Evolutionary conservation across 352 stramenopile genomes (phyloP), one percentile per base, ranked within the genome.

Genomic region (Pythium rhizo-oryzae): DNA sequence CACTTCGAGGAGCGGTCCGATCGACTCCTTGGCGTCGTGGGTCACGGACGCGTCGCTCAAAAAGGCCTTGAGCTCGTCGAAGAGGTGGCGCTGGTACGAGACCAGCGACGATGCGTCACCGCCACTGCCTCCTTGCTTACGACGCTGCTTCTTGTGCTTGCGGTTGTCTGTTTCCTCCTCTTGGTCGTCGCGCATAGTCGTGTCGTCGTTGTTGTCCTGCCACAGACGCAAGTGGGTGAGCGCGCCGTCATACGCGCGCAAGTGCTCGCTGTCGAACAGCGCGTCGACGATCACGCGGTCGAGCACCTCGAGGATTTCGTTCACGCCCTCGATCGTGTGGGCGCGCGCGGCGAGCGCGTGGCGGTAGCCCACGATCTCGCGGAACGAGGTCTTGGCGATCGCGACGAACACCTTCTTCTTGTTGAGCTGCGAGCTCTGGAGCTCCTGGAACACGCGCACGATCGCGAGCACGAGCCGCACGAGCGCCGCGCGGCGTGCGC

Each of bases 321-420:
- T 18, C 2, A 70, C 46, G 8, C 66, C 62, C 2, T 69, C 58
- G 0, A 69, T 19, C 8, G 9, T n/a, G 11, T 43, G 35, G 11
- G 9, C 3, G 46, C 72, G 41, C 56, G 64, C 62, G 9, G 70
- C 54, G 23, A 94, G 72, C 9, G 69, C 71, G 55, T 90, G 71
- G 16, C 84, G 84, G 65, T 85, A 90, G 11, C 54, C 58, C 16
- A 91, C 71, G 25, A 95, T 72, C 12, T 90, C 77, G 6, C 75
- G 70, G 18, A 96, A 67, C 15, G 77, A 94, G 0, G 84, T 91
- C 77, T 96, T 96, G 49, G 87, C 80, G 66, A 93, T 79, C 2
- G 83, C 79, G 23, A 93, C 53, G 59, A 95, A 96, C 24, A 94
- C 89, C 51, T 96, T 96, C 66, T 91, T 91, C 75, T 94, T 94